Base-by-base conservation (phyloP, 768 basidiomycete species). In the Cyclocybe cylindracea region DNA sequence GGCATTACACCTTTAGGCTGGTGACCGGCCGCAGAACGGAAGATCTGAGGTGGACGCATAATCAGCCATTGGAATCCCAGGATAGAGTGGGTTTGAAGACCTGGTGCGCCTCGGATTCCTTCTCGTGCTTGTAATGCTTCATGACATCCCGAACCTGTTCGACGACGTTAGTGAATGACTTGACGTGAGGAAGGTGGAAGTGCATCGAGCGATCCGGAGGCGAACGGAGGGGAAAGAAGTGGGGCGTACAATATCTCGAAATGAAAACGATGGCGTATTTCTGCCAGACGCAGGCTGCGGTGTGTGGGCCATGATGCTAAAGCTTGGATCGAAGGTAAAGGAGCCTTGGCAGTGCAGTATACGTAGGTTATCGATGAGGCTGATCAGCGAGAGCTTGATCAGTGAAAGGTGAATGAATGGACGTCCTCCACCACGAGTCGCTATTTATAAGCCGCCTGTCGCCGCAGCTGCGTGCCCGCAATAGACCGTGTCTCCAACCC, bases 71-170 rank as follows among this genome's bases (percentile, higher is more conserved):
- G 33, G 48, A 52, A 45, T 53, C 41, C 50, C 35, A 51, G 34
- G 2, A n/a, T 44, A 51, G 33, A 24, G 16, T 51, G 33, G 39
- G 40, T 9, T 13, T 16, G 55, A 53, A 47, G 61, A 88, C 91
- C 76, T 85, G 84, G 68, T 95, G 93, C 7, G 92, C 92, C 70
- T 94, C 91, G 1, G 92, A 94, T 47, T 94, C 88, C 55, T 85
- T 82, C 65, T 94, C 93, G 48, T 87, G 80, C 59, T 77, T 85
- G 70, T 80, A 78, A 51, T 82, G 79, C 58, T 78, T 85, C 67
- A 89, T 80, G 36, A 77, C 84, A 63, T 87, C 84, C 54, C 77
- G 77, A 31, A 89, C 82, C 87, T 91, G 84, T 29, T 78, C 70
- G 39, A 82, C 58, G 54, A 78, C 54, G 55, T 78, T 65, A 61